Conservation (phyloP, 306 rosid species). For the Sophora flavescens region DNA sequence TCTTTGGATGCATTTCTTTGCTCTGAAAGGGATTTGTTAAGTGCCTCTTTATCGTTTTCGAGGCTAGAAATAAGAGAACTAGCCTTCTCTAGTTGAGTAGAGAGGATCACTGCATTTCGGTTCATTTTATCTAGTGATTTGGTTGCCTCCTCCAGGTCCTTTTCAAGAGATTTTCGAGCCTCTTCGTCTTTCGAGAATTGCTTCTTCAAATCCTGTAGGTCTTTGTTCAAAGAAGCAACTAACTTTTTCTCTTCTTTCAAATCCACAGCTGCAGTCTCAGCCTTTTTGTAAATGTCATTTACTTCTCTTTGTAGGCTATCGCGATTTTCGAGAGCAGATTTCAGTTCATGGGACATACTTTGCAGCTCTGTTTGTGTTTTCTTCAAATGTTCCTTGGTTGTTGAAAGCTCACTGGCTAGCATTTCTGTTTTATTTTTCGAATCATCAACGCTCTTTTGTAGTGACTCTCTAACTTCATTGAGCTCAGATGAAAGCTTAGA, state of each 20-base stretch:
- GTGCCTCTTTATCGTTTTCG: slow-evolving; percentile 77
- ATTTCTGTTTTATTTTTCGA: slow-evolving; percentile 57
- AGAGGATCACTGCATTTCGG: slow-evolving; percentile 65
- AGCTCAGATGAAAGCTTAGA: slow-evolving; percentile 69
- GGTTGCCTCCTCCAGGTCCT: slow-evolving; percentile 77
- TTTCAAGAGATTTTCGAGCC: slow-evolving; percentile 63
- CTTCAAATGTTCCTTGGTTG: slow-evolving; percentile 60
- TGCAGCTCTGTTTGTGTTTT: slow-evolving; percentile 65
- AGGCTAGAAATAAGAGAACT: slow-evolving; percentile 62
- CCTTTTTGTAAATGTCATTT: slow-evolving; percentile 65
- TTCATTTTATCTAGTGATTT: slow-evolving; percentile 86
- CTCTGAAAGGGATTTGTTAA: slow-evolving; percentile 62
- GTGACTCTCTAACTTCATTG: slow-evolving; percentile 60
- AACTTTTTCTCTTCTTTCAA: slow-evolving; percentile 68
- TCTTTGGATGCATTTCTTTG: slow-evolving; percentile 66
- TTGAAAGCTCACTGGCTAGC: slow-evolving; percentile 62
- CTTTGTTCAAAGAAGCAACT: slow-evolving; percentile 65
- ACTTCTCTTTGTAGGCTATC: slow-evolving; percentile 73
- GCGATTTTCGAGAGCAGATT: slow-evolving; percentile 54
- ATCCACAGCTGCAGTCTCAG: slow-evolving; percentile 62
- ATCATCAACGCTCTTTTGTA: slow-evolving; percentile 67
- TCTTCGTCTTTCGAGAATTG: slow-evolving; percentile 69
- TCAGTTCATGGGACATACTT: slow-evolving; percentile 56
- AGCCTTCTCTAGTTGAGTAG: slow-evolving; percentile 66
- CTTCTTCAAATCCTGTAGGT: slow-evolving; percentile 65